Percentiles rank a stretch among this genome's conserved stretches.
Evolutionary conservation across 225 moss, liverwort and hornwort genomes (phyloP).

Genomic region (Physcomitrellopsis africana): DNA sequence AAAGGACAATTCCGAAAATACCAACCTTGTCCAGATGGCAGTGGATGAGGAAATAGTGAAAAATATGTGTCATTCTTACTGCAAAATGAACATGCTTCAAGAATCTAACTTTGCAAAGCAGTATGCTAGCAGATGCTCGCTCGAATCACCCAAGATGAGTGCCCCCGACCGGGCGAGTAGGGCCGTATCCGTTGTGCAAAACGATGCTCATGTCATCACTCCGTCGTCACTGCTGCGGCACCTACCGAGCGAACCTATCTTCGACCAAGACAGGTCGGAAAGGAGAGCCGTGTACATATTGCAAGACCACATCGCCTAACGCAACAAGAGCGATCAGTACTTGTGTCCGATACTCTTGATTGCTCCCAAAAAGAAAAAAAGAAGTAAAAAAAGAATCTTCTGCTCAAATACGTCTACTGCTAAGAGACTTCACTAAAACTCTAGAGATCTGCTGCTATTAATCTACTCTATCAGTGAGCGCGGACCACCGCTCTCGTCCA

Average conservation of each 20-base stretch:
- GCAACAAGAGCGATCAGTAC: slow-evolving; percentile 22
- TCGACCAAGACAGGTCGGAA: slow-evolving; percentile 10
- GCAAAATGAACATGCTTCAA: slow-evolving; percentile 30
- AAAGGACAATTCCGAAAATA: too few species aligned
- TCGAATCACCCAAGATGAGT: background rate
- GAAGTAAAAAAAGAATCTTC: slow-evolving; percentile 20
- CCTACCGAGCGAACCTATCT: slow-evolving; percentile 21
- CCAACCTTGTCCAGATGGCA: too few species aligned
- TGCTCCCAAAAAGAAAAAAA: slow-evolving; percentile 17
- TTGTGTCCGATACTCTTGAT: slow-evolving; percentile 4
- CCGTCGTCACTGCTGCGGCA: background rate
- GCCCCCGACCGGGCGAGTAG: background rate
- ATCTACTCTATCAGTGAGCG: background rate
- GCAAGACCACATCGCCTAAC: slow-evolving; percentile 29
- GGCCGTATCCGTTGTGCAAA: slow-evolving; percentile 11
- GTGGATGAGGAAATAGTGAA: background rate
- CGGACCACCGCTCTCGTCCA: background rate
- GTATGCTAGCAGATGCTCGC: background rate
- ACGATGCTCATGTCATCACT: slow-evolving; percentile 29
- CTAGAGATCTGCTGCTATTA: background rate
- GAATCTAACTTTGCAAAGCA: slow-evolving; percentile 19
- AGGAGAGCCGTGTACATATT: slow-evolving; percentile 5
- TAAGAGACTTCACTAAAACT: background rate
- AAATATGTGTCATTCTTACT: slow-evolving; percentile 16
- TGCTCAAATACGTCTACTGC: slow-evolving; percentile 24